Evolutionary conservation across 1,284 basidiomycete species (phyloP), one percentile per base, ranked within the genome.

Genomic region (Pseudomicrostroma phylloplanum): DNA sequence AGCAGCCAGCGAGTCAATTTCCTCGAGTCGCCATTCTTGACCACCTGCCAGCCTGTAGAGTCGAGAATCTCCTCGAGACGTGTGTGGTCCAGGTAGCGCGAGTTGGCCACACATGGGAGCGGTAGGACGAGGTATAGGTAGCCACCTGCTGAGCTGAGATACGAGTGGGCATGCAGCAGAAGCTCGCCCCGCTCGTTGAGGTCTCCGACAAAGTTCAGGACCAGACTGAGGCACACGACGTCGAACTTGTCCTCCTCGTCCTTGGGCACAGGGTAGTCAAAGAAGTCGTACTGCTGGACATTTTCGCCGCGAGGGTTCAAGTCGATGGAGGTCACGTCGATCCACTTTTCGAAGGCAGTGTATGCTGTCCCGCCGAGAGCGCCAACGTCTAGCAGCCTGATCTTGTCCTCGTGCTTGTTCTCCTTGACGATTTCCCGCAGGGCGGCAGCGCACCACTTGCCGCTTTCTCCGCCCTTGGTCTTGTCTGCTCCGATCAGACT

Each of bases 121-220:
- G 81, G 81, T 0, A 82, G 69, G 11, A 82, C 80, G 25, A 81
- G 63, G 69, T 77, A 81, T 49, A 81, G 71, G 61, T 73, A 78
- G 1, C 80, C 81, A 0, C 53, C 41, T 0, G 68, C 63, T 36
- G 30, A 36, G n/a, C 42, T 55, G 15, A 78, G 57, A 48, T 74
- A 77, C 55, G 65, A 60, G 67, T 78, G 76, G 9, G 73, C 70
- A 54, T 74, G 74, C 11, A 71, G 46, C 1, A 78, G 67, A 69
- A 76, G 43, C 68, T 43, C 46, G 68, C 79, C 76, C 15, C 81
- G 66, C 56, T 77, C 71, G 13, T 65, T 56, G 1, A 82, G 63
- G 48, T 77, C 74, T 19, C 81, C 81, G 15, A 79, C 77, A 65
- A 80, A 82, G 67, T 82, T 82, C 67, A 81, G 62, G 19, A 82